Evolutionary conservation across 176 grass and related monocot species (phyloP), one percentile per base, ranked within the genome.

Genomic region (Oryza coarctata): DNA sequence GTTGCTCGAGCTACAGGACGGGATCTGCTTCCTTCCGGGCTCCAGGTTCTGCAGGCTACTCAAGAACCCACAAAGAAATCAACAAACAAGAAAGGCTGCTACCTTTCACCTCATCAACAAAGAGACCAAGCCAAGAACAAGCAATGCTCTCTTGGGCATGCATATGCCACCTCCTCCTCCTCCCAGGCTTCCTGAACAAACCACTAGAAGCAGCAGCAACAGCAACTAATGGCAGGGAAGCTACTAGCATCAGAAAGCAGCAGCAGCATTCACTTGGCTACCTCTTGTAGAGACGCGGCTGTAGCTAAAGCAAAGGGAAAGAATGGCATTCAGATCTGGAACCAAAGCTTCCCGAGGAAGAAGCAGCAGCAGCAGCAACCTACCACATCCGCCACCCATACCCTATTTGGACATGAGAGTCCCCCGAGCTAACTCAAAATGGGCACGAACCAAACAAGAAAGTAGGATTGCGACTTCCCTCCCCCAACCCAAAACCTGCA

Each of bases 251-350:
- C 28, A 22, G 76, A 75, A 69, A 80, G 70, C 20, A 20, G 63
- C 76, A 58, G 0, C 73, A 9, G 13, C 44, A 47, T 60, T 25
- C 55, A 11, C 47, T 78, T 74, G 44, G 63, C 62, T 65, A 38
- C 31, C 74, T 78, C 76, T 13, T 47, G 77, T 77, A 58, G 69
- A 7, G 10, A 18, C 9, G 68, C 61, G 32, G 4, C 32, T 41
- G 55, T 76, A 71, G 52, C 71, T 33, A 40, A 40, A 62, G 36
- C 20, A 64, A 70, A 71, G 77, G 40, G 41, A 18, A 28, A 29
- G 23, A 13, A 34, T 40, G 74, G 50, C 22, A 68, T 61, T 43
- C 66, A 86, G 88, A 90, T 90, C 79, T 68, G 67, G 79, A 47
- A 47, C 41, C 45, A 0, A 9, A 11, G 4, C 26, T 65, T 33